Conservation (phyloP, 129 eudicot species). For the Daucus carota region DNA sequence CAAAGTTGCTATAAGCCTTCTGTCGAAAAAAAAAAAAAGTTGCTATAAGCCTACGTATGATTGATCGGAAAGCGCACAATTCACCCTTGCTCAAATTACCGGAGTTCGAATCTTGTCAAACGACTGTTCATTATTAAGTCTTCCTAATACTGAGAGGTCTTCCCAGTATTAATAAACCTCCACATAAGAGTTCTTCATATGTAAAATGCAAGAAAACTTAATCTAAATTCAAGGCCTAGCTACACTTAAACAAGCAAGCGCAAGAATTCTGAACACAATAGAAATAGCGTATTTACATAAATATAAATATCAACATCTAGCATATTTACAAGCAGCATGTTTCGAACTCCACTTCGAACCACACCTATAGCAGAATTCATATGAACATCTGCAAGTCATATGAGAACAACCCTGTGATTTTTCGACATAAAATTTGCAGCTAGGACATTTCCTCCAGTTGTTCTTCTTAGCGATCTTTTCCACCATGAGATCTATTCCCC, state of each 20-base stretch:
- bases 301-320: neutral
- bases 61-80: too few relatives aligned
- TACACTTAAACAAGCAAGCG: neutral
- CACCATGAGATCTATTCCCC: constrained; percentile 24
- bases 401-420: constrained; percentile 45
- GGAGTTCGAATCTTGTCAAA: too few relatives aligned
- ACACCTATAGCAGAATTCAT: constrained; percentile 53
- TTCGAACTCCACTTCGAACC: constrained; percentile 37
- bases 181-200: neutral
- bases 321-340: constrained; percentile 10
- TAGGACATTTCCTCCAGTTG: constrained; percentile 46
- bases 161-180: neutral
- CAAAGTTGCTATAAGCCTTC: too few relatives aligned
- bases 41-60: too few relatives aligned
- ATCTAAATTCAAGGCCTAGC: neutral
- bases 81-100: too few relatives aligned
- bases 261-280: neutral
- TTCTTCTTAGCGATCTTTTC: constrained; percentile 50
- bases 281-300: neutral
- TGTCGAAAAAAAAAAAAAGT: too few relatives aligned
- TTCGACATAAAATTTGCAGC: constrained; percentile 40
- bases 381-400: constrained; percentile 46
- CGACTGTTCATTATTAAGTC: too few relatives aligned
- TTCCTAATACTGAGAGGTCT: too few relatives aligned
- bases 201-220: neutral